These are phyloP conservation scores for Allium sativum DNA, from an alignment of 106 monocot genomes.

Conservation along the genomic window DNA sequence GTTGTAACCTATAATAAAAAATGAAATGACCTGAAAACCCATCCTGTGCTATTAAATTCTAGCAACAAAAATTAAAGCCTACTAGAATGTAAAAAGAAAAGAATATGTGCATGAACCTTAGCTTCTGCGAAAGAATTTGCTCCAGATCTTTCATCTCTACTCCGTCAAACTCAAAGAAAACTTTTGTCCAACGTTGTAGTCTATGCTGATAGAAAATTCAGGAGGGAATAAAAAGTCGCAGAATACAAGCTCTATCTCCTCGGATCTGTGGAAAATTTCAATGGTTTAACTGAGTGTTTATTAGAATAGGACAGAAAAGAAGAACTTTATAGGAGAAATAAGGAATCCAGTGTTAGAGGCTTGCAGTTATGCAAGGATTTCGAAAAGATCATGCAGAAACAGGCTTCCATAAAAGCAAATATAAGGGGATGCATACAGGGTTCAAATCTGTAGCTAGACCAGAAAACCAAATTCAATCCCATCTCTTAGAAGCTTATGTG, in stretches of 20 bases:
- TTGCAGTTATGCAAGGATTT: no score
- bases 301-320: no score
- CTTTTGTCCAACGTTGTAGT: slow-evolving; percentile 64
- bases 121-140: slow-evolving; percentile 84
- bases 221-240: slow-evolving; percentile 72
- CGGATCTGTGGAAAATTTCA: slow-evolving; percentile 44
- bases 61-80: slow-evolving; percentile 3
- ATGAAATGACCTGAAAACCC: slow-evolving; percentile 44
- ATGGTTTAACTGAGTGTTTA: no score
- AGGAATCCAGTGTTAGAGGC: no score
- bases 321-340: no score
- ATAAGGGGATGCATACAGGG: no score
- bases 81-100: background rate
- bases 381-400: no score
- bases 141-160: slow-evolving; percentile 88
- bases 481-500: no score
- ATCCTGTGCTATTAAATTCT: slow-evolving; percentile 28
- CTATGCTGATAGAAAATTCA: slow-evolving; percentile 58
- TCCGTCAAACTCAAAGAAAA: slow-evolving; percentile 64
- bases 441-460: no score
- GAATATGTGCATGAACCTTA: slow-evolving; percentile 41
- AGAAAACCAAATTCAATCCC: no score
- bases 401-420: no score
- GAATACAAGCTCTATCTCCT: slow-evolving; percentile 66
- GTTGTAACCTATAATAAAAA: slow-evolving; percentile 86